Conservation (phyloP, 2,329 filamentous ascomycete genomes). For the Sarocladiaceae sp. region DNA sequence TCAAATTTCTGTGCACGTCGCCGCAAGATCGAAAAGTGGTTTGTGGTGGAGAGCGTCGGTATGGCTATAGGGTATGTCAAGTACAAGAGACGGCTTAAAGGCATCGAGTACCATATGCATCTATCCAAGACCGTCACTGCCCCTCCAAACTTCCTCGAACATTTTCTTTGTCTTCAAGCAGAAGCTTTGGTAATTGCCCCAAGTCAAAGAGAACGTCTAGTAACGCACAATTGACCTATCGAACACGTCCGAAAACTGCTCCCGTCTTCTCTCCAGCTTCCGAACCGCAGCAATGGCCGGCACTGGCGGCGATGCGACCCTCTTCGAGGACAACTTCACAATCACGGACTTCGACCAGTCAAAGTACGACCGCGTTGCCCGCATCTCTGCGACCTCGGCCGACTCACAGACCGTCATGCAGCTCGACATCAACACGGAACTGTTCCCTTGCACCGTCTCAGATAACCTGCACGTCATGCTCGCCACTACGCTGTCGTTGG, state of each 20-base stretch:
- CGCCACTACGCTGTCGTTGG: conserved; percentile 77
- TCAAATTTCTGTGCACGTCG: too few species aligned
- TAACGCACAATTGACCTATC: neutral
- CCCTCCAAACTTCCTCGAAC: conserved; percentile 10
- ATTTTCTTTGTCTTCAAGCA: conserved; percentile 9
- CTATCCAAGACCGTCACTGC: conserved; percentile 6
- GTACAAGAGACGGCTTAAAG: neutral
- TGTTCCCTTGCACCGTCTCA: conserved; percentile 70
- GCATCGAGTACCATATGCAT: conserved; percentile 10
- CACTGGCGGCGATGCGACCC: conserved; percentile 74
- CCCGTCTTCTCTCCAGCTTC: neutral
- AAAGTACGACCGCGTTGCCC: conserved; percentile 94
- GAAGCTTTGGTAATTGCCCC: neutral
- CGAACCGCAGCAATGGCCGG: conserved; percentile 31
- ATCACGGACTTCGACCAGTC: conserved; percentile 71
- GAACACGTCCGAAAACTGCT: neutral
- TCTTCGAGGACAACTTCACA: conserved; percentile 89
- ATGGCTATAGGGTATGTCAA: neutral
- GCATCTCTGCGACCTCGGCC: conserved; percentile 68
- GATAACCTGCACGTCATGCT: conserved; percentile 77
- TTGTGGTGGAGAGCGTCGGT: neutral
- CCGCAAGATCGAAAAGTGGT: neutral
- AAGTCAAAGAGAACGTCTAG: too few species aligned
- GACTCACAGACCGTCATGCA: conserved; percentile 71
- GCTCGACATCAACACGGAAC: conserved; percentile 90